A percentile compares a stretch with the other conserved stretches of the same genome.
phyloP scores from a whole-genome alignment of 2,329 filamentous ascomycete genomes.

The Fusarium sp. region DNA sequence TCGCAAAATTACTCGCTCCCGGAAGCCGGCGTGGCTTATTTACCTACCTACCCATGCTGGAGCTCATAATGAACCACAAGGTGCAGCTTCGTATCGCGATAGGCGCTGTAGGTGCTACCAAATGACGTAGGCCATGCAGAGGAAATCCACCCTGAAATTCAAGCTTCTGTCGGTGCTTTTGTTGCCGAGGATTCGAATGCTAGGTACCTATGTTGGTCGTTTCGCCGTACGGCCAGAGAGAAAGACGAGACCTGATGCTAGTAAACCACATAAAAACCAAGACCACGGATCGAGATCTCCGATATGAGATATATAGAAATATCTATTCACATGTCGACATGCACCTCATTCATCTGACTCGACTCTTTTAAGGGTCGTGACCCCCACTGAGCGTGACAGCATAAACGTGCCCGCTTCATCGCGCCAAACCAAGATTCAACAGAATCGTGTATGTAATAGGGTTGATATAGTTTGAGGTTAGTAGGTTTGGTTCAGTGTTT shows the following conservation, averaged over 20 bases:
- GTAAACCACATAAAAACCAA: not conserved
- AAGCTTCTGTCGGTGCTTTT: constrained; percentile 18
- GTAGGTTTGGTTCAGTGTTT: not conserved
- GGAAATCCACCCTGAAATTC: constrained; percentile 20
- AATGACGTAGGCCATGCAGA: constrained; percentile 40
- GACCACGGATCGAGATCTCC: constrained; percentile 21
- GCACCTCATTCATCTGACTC: constrained; percentile 29
- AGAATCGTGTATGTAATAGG: not conserved
- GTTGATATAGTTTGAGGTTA: not conserved
- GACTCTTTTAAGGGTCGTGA: constrained; percentile 9
- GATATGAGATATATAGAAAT: constrained; percentile 14
- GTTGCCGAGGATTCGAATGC: not conserved
- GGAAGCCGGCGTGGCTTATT: not conserved
- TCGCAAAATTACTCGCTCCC: not conserved
- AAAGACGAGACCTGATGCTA: not conserved
- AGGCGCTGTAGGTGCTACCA: constrained; percentile 31
- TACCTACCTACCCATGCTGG: not conserved
- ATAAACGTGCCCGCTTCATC: constrained; percentile 21
- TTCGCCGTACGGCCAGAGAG: not conserved
- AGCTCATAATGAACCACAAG: constrained; percentile 13
- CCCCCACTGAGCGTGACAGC: constrained; percentile 28
- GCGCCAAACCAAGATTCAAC: not conserved
- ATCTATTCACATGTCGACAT: constrained; percentile 29
- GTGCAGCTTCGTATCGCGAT: constrained; percentile 30
- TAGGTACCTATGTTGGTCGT: not conserved